Percentiles rank a stretch among this genome's conserved stretches.
These are phyloP conservation scores for Paraphaeosphaeria sporulosa DNA, from an alignment of 2,329 filamentous ascomycete species.

Conservation along the genomic window DNA sequence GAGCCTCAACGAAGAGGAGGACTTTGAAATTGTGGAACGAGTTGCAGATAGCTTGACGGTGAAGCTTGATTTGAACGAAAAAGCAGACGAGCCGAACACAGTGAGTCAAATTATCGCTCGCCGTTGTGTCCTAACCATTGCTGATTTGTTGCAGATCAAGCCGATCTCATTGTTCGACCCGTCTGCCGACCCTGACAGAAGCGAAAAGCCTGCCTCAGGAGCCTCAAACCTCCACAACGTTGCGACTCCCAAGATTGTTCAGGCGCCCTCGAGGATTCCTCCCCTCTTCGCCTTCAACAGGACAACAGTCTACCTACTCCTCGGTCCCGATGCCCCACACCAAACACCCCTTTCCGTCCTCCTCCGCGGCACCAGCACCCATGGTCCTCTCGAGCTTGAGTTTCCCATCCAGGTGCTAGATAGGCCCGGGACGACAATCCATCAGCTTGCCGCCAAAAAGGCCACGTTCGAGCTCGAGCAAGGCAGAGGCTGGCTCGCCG, in stretches of 20 bases:
- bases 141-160: constrained; percentile 40
- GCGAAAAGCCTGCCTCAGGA: constrained; percentile 43
- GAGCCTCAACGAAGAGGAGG: constrained; percentile 49
- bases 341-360: constrained; percentile 63
- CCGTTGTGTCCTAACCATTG: constrained; percentile 18
- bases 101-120: constrained; percentile 17
- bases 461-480: constrained; percentile 74
- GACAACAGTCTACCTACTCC: constrained; percentile 70
- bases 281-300: constrained; percentile 72
- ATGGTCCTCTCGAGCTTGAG: constrained; percentile 68
- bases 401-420: constrained; percentile 66
- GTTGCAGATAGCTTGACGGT: constrained; percentile 60
- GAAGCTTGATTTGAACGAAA: constrained; percentile 36
- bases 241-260: constrained; percentile 64
- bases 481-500: constrained; percentile 67
- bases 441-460: constrained; percentile 74
- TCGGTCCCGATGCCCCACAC: constrained; percentile 60
- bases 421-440: constrained; percentile 63
- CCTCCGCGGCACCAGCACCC: constrained; percentile 63
- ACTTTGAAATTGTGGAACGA: constrained; percentile 70
- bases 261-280: constrained; percentile 70
- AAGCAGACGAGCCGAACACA: constrained; percentile 18
- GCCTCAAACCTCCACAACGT: constrained; percentile 63
- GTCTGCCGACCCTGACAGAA: constrained; percentile 54
- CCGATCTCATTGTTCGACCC: constrained; percentile 69